These are phyloP conservation scores for Talinum fruticosum DNA, from an alignment of 148 eudicot species.

Conservation along the genomic window DNA sequence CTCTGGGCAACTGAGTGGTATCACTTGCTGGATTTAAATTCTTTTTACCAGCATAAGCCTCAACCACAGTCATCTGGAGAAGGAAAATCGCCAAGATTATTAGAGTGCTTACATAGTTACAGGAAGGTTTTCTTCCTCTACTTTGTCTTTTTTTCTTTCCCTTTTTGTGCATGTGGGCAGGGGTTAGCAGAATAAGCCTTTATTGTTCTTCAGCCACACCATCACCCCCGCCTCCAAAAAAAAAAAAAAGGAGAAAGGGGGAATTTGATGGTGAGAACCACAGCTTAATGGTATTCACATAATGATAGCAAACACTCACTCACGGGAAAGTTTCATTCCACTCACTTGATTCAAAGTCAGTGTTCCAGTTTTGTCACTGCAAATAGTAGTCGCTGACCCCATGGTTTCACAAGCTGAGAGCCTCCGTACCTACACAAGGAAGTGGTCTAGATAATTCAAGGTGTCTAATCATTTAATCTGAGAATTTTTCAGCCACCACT, in stretches of 20 bases:
- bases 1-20: constrained; percentile 36
- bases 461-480: neutral
- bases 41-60: constrained; percentile 66
- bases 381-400: constrained; percentile 98
- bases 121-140: neutral
- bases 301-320: constrained; percentile 7
- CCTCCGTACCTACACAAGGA: constrained; percentile 69
- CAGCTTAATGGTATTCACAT: neutral
- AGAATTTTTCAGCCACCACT: neutral
- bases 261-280: neutral
- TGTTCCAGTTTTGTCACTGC: constrained; percentile 98
- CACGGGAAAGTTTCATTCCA: constrained; percentile 1
- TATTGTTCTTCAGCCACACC: no score
- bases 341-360: constrained; percentile 85
- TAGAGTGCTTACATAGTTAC: neutral
- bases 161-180: neutral
- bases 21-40: constrained; percentile 57
- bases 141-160: neutral
- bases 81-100: constrained; percentile 2
- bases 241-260: no score
- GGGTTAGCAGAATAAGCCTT: neutral
- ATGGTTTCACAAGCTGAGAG: constrained; percentile 98
- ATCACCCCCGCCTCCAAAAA: no score
- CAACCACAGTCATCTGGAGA: constrained; percentile 87
- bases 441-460: neutral